Evolutionary conservation across 768 basidiomycete genomes (phyloP), one percentile per base, ranked within the genome.

Genomic region (Termitomyces sp.): DNA sequence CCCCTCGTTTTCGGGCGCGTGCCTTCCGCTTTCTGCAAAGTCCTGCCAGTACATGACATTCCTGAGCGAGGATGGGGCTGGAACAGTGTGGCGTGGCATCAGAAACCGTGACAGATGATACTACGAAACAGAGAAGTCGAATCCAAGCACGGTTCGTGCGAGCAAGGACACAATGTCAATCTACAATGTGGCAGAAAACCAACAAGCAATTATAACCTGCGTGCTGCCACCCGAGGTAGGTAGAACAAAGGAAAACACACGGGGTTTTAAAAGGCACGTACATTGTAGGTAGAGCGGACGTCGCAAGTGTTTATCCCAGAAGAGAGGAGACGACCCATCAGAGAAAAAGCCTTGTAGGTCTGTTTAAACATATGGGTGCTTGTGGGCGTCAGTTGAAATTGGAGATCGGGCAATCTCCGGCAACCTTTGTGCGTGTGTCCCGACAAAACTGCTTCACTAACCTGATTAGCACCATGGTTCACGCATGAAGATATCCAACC

Each of bases 391-490:
- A 15, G 22, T 33, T 34, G 55, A 41, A 29, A 53, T 29, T 34
- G 18, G 29, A 51, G 24, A 60, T 60, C 49, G 44, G 51, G 29
- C 51, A 48, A 60, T 60, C 47, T 60, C 59, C 54, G 55, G 50
- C 45, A 60, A 48, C 47, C 47, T 24, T 48, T 60, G n/a, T 22
- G 26, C 10, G 29, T 45, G 29, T 28, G 26, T 26, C 37, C 42
- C 33, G 53, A 44, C 13, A 37, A 4, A 18, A 56, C 26, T 54
- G 28, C 20, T 50, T 5, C 47, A 47, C 10, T 37, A 22, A 26
- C 42, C 29, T 15, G n/a, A 51, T 45, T 28, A n/a, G 29, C 26
- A 47, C 33, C 50, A 9, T 29, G 33, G 33, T 31, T 24, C 37
- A 28, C 18, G 8, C n/a, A 46, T 48, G 51, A 4, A 28, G 34